These are phyloP conservation scores for Posidonia oceanica DNA, from an alignment of 116 monocot genomes.

Conservation along the genomic window DNA sequence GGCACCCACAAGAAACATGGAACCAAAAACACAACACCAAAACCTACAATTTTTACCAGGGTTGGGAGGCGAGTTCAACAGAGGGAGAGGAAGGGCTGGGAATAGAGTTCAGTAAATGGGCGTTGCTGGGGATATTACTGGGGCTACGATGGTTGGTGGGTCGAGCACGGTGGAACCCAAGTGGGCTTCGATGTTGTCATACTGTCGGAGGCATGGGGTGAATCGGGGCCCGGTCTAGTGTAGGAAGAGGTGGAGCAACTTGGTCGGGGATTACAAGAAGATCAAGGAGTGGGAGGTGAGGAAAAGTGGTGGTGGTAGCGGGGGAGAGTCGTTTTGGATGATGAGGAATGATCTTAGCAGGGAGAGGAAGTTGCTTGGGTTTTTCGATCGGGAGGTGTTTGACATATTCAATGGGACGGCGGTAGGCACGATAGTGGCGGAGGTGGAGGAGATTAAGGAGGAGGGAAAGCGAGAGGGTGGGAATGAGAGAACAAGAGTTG, in stretches of 20 bases:
- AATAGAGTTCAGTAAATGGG: constrained; percentile 8
- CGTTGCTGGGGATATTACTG: not conserved
- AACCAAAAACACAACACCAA: too few species aligned
- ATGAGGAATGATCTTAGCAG: constrained; percentile 82
- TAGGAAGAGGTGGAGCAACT: constrained; percentile 98
- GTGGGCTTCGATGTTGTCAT: constrained; percentile 85
- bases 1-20: too few species aligned
- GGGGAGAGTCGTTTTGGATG: constrained; percentile 61
- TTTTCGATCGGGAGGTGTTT: constrained; percentile 88
- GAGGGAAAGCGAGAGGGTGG: constrained; percentile 10
- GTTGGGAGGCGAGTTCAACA: not conserved
- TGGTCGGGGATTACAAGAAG: constrained; percentile 92
- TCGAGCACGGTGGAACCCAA: constrained; percentile 51
- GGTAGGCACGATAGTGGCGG: constrained; percentile 7
- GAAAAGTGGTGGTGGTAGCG: constrained; percentile 1
- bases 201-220: constrained; percentile 78
- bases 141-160: constrained; percentile 1
- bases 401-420: constrained; percentile 64
- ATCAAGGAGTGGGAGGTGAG: constrained; percentile 73
- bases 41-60: too few species aligned
- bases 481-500: not conserved
- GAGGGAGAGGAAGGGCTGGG: constrained; percentile 17
- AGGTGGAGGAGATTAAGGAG: constrained; percentile 17
- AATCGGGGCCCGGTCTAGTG: constrained; percentile 89
- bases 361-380: constrained; percentile 85